Evolutionary conservation across 805 yeast genomes (phyloP).

Genomic region (Schizosaccharomyces lindneri): DNA sequence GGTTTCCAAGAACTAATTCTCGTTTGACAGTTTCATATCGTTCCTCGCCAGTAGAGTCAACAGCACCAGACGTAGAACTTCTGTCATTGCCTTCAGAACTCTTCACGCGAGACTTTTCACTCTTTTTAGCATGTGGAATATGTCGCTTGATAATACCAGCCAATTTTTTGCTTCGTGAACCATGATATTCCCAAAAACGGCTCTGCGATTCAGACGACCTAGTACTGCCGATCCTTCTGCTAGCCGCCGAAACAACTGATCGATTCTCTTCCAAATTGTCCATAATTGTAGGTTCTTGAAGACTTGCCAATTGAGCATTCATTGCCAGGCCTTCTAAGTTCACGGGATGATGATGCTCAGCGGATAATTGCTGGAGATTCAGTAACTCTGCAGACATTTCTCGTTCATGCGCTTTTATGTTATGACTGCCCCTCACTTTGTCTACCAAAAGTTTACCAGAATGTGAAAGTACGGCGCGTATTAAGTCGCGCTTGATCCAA

Average conservation of each 20-base stretch:
- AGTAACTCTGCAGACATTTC: not conserved
- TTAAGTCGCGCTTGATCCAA: conserved; percentile 28
- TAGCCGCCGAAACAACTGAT: not conserved
- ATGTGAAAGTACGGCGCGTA: conserved; percentile 17
- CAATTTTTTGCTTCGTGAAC: not conserved
- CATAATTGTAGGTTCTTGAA: not conserved
- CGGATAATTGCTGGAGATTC: not conserved
- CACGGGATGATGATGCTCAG: not conserved
- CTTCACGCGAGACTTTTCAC: not conserved
- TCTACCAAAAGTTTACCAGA: conserved; percentile 62
- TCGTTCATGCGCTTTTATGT: not conserved
- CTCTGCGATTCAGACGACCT: not conserved
- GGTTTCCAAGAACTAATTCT: not conserved
- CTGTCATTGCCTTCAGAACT: not conserved
- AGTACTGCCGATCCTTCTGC: not conserved
- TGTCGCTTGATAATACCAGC: not conserved
- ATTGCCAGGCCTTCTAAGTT: not conserved
- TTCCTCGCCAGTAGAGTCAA: not conserved
- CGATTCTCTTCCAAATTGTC: not conserved
- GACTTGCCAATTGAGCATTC: not conserved
- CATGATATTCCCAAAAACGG: not conserved
- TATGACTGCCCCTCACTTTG: conserved; percentile 21
- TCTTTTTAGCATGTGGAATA: not conserved
- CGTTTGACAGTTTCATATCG: not conserved
- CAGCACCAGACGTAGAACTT: not conserved